Base-by-base conservation (phyloP, 352 stramenopile genomes). In the Phytophthora cactorum region DNA sequence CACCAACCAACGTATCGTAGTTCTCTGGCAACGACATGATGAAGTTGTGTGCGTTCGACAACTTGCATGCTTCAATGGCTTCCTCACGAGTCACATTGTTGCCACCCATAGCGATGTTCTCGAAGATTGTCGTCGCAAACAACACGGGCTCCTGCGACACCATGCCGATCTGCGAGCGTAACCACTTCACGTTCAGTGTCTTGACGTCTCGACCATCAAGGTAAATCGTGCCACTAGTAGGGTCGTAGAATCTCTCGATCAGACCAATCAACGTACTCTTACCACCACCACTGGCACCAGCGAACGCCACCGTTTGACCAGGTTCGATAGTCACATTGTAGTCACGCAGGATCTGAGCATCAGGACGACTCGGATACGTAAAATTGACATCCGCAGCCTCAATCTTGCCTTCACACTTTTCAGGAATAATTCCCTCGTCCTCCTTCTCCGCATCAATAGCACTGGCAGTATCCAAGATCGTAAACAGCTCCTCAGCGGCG, bases 101-200 rank as follows among this genome's bases (percentile, higher is more conserved):
- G n/a, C 71, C 82, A 34, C 85, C 91, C 29, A 82, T 88, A 6
- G 72, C 69, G 63, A 99, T 96, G 66, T 98, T 98, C 15, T 98
- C 83, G 3, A 68, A 57, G 53, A 98, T 96, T 0, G 81, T 92
- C 14, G 75, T 84, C 14, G 88, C 86, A 71, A 98, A 98, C 15
- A 98, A 76, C 28, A 91, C 89, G 12, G 91, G 89, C 58, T 97
- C 85, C 70, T 98, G 93, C 1, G 77, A 89, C 0, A 95, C 87
- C 0, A 96, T 62, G 4, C 84, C 75, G 31, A 86, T 91, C 59
- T 95, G 79, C 8, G 75, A 68, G 8, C 86, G 76, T 22, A 92
- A 66, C 67, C 74, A 81, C 56, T 88, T 89, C 15, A 98, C 58
- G 59, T 97, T 95, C 7, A 97, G 55, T 29, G 88, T 84, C 56